These are phyloP conservation scores for Striga hermonthica DNA, from an alignment of 305 asterid genomes.

Conservation along the genomic window DNA sequence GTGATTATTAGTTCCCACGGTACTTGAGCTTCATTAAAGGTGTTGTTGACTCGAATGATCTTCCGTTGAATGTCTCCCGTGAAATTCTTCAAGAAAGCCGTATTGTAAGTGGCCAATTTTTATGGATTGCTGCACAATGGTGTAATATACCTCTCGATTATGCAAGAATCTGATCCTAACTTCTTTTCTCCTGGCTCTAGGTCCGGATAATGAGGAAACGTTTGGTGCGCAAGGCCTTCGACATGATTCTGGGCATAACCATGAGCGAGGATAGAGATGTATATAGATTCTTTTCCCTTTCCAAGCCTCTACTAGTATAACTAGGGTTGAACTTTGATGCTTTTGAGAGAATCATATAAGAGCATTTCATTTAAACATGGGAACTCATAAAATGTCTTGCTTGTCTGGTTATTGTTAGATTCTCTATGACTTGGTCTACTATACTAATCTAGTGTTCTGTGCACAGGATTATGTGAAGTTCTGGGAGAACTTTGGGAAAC, in stretches of 20 bases:
- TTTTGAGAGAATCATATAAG: constrained; percentile 14
- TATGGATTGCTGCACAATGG: neutral
- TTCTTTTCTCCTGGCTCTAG: constrained; percentile 37
- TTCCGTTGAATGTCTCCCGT: constrained; percentile 93
- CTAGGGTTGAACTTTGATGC: neutral
- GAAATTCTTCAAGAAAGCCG: constrained; percentile 99
- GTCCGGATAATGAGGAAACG: constrained; percentile 96
- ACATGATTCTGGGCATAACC: constrained; percentile 90
- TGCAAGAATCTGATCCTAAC: constrained; percentile 13
- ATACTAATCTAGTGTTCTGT: constrained; percentile 13
- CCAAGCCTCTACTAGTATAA: constrained; percentile 15
- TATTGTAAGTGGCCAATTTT: constrained; percentile 57
- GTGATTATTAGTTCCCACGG: constrained; percentile 71
- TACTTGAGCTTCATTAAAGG: constrained; percentile 96
- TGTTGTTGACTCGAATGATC: constrained; percentile 96
- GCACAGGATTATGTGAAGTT: constrained; percentile 84
- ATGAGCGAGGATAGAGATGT: constrained; percentile 85
- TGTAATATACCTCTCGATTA: neutral
- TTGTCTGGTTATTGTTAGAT: constrained; percentile 7
- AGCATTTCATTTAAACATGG: constrained; percentile 16
- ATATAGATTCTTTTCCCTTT: constrained; percentile 23
- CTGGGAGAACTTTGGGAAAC: constrained; percentile 93
- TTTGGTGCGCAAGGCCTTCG: constrained; percentile 97
- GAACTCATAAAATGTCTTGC: constrained; percentile 2
- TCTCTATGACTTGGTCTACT: constrained; percentile 17